Evolutionary conservation across 768 basidiomycete genomes (phyloP).

Genomic region (Paxillus rubicundulus): DNA sequence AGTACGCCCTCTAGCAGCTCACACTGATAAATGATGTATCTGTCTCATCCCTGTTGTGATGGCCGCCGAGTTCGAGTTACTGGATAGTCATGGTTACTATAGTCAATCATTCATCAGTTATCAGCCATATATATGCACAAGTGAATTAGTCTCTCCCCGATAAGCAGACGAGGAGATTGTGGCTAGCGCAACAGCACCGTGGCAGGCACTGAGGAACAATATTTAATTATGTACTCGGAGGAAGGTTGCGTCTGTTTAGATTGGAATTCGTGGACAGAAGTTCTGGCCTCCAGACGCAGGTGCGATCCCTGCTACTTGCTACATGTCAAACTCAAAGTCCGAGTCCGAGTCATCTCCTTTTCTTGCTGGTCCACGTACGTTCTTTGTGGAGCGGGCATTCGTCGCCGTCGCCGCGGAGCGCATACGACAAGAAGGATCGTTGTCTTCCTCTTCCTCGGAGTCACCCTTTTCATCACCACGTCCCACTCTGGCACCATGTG

Average conservation of each 20-base stretch:
- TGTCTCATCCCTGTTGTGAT: too few species aligned
- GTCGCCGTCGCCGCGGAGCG: conserved; percentile 57
- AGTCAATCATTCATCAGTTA: too few species aligned
- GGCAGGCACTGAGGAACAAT: too few species aligned
- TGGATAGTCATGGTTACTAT: too few species aligned
- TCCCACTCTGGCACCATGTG: conserved; percentile 17
- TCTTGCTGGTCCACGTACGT: conserved; percentile 46
- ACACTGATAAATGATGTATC: too few species aligned
- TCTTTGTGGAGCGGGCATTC: conserved; percentile 51
- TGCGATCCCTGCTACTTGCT: conserved; percentile 37
- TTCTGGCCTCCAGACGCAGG: background rate
- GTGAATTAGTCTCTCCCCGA: too few species aligned
- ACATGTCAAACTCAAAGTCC: conserved; percentile 75
- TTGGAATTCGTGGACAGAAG: background rate
- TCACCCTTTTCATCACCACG: conserved; percentile 37
- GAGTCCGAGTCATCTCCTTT: conserved; percentile 73
- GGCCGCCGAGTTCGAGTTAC: too few species aligned
- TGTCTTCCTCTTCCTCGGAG: conserved; percentile 47
- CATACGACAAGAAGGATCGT: conserved; percentile 51
- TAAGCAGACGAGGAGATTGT: too few species aligned
- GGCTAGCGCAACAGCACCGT: too few species aligned
- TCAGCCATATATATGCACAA: too few species aligned
- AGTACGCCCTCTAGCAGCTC: too few species aligned
- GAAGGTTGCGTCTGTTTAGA: background rate
- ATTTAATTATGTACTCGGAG: too few species aligned